phyloP scores from a whole-genome alignment of 1,284 basidiomycete genomes.

The Schizophyllum amplum region DNA sequence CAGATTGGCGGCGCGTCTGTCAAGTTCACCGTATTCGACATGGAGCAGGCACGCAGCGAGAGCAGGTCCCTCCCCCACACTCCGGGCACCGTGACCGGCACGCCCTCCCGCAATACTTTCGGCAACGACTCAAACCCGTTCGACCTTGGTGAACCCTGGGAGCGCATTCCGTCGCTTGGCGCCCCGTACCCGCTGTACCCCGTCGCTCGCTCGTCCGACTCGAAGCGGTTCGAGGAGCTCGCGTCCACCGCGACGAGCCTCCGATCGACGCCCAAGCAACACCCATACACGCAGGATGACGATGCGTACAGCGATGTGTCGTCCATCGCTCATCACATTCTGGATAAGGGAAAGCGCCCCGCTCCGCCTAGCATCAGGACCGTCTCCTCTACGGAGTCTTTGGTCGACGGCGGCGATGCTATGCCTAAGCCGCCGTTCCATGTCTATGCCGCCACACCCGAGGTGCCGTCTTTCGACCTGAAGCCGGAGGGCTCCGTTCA shows the following conservation, averaged over 20 bases:
- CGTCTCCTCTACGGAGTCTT: neutral
- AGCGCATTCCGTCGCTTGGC: conserved; percentile 24
- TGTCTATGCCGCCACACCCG: neutral
- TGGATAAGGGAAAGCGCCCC: neutral
- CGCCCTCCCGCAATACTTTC: conserved; percentile 48
- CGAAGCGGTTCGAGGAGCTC: neutral
- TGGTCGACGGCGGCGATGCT: neutral
- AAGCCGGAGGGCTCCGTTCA: neutral
- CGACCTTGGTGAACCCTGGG: conserved; percentile 63
- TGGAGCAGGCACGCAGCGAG: conserved; percentile 32
- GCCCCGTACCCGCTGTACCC: neutral
- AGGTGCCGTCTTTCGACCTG: neutral
- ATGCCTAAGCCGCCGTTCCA: neutral
- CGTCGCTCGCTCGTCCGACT: neutral
- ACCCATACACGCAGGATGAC: neutral
- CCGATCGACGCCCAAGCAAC: neutral
- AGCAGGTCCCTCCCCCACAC: conserved; percentile 30
- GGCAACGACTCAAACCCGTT: conserved; percentile 35
- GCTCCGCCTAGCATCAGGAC: neutral
- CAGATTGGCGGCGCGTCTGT: conserved; percentile 27
- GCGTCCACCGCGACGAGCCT: neutral
- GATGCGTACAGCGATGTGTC: neutral
- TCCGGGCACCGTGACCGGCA: conserved; percentile 16
- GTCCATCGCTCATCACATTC: neutral
- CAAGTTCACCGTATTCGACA: conserved; percentile 58